Percentiles rank a stretch among this genome's conserved stretches.
Conservation (phyloP, 768 basidiomycete species). For the Xanthoconium purpureum region DNA sequence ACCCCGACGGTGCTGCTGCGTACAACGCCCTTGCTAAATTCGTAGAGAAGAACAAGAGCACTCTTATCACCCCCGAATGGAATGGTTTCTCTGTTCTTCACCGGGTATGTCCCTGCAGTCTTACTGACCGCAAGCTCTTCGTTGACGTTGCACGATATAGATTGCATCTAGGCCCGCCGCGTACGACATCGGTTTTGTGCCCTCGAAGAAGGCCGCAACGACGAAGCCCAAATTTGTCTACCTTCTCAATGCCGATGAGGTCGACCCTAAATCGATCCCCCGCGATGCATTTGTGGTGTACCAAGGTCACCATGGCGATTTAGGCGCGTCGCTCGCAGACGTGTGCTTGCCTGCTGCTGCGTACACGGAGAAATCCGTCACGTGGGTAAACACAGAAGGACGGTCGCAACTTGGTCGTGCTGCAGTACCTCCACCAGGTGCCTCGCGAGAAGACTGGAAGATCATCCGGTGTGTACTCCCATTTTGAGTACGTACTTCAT, state of each 20-base stretch:
- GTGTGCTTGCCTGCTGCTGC: conserved; percentile 91
- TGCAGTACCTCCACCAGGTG: conserved; percentile 93
- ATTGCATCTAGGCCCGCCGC: conserved; percentile 89
- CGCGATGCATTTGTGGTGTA: conserved; percentile 95
- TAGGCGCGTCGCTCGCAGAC: conserved; percentile 96
- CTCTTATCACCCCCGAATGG: conserved; percentile 86
- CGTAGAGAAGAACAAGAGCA: conserved; percentile 72
- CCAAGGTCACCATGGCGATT: conserved; percentile 97
- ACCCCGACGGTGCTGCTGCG: conserved; percentile 75
- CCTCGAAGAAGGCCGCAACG: conserved; percentile 71
- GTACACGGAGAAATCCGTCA: conserved; percentile 87
- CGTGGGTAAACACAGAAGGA: conserved; percentile 98
- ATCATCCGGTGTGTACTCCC: conserved; percentile 67
- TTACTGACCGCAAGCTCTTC: background rate
- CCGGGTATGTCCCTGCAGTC: conserved; percentile 50
- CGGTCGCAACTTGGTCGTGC: conserved; percentile 86
- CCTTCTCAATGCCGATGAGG: conserved; percentile 93
- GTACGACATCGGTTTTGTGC: conserved; percentile 92
- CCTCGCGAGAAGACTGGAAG: conserved; percentile 96
- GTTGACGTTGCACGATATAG: conserved; percentile 38
- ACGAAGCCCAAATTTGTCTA: conserved; percentile 93
- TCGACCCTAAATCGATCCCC: conserved; percentile 86
- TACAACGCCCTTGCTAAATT: conserved; percentile 77
- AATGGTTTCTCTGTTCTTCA: conserved; percentile 93
- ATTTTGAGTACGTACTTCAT: background rate